These are phyloP conservation scores for Catharanthus roseus DNA, from an alignment of 257 asterid species.

Conservation along the genomic window DNA sequence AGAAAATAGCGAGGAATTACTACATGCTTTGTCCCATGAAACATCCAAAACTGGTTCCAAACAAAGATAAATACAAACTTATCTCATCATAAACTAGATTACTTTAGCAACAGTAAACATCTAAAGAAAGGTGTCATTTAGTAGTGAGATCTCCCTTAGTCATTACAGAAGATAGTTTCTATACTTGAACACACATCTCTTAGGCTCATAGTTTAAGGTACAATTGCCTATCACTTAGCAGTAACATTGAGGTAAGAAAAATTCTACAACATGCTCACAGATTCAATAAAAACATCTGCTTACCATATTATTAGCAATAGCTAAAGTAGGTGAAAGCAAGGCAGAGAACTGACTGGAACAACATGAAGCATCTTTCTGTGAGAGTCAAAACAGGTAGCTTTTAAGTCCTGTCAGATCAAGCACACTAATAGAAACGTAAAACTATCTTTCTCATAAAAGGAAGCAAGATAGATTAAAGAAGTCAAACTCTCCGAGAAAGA, in stretches of 20 bases:
- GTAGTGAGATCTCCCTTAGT: background rate
- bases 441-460: conserved; percentile 1
- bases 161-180: background rate
- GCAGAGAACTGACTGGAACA: conserved; percentile 60
- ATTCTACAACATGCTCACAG: conserved; percentile 3
- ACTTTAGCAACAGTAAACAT: background rate
- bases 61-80: conserved; percentile 9
- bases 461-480: background rate
- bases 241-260: background rate
- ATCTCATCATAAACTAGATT: background rate
- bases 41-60: background rate
- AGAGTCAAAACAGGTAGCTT: conserved; percentile 21
- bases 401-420: conserved; percentile 17
- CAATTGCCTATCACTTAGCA: background rate
- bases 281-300: conserved; percentile 12
- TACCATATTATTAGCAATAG: conserved; percentile 81
- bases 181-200: background rate
- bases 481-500: conserved; percentile 21
- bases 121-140: background rate
- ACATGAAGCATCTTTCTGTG: conserved; percentile 49
- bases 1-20: conserved; percentile 14
- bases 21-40: background rate
- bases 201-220: background rate
- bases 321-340: conserved; percentile 65
- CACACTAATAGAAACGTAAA: conserved; percentile 6